Evolutionary conservation across 768 basidiomycete genomes (phyloP).

Genomic region (Leccinellum luteum): DNA sequence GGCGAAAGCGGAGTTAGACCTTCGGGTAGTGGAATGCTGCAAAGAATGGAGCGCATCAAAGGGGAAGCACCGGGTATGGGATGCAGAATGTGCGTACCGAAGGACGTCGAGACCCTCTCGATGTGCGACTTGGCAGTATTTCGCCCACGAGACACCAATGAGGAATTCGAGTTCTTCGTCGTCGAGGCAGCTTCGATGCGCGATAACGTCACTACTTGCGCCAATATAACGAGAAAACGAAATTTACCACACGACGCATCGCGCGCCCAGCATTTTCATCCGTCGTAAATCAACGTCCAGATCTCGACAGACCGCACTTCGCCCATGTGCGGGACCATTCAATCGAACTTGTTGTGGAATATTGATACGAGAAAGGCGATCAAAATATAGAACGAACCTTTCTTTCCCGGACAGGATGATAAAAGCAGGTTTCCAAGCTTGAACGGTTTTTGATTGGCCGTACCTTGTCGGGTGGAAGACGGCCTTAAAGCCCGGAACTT

Average conservation of each 20-base stretch:
- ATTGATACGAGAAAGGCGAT: not conserved
- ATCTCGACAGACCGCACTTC: constrained; percentile 81
- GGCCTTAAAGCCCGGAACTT: constrained; percentile 12
- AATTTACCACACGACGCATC: constrained; percentile 76
- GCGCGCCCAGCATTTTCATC: constrained; percentile 69
- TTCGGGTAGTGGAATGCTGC: constrained; percentile 86
- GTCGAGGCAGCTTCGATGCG: constrained; percentile 66
- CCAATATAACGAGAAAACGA: not conserved
- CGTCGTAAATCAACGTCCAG: constrained; percentile 72
- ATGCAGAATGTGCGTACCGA: constrained; percentile 43
- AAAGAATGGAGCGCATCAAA: not conserved
- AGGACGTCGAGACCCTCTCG: constrained; percentile 75
- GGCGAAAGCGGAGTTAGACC: constrained; percentile 73
- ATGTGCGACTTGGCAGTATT: constrained; percentile 64
- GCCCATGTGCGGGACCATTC: constrained; percentile 71
- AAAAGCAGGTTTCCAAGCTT: constrained; percentile 82
- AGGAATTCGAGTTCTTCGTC: constrained; percentile 80
- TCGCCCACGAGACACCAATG: constrained; percentile 75
- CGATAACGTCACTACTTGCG: not conserved
- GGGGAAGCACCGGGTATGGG: not conserved
- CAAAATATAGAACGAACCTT: constrained; percentile 47
- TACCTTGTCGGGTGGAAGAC: constrained; percentile 3
- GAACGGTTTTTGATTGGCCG: constrained; percentile 21
- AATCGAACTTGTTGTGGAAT: constrained; percentile 52
- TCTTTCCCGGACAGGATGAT: constrained; percentile 94